phyloP scores from a whole-genome alignment of 768 basidiomycete species.

The Chalciporus sphaerocephalus region DNA sequence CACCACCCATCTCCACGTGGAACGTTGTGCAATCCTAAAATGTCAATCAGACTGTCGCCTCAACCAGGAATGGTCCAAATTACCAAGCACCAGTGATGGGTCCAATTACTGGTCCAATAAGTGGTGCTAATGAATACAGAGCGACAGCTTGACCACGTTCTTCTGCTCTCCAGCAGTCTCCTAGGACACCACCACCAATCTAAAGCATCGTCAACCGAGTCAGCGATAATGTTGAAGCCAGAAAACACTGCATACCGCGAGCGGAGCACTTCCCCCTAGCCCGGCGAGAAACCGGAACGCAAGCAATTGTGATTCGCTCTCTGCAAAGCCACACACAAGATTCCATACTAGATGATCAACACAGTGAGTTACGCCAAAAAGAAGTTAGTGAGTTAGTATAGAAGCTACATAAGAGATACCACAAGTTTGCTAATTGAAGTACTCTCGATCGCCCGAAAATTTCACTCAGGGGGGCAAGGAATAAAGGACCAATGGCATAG shows the following conservation, averaged over 20 bases:
- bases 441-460: conserved; percentile 64
- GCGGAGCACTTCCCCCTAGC: conserved; percentile 67
- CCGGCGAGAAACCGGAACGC: conserved; percentile 68
- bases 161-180: conserved; percentile 58
- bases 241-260: conserved; percentile 35
- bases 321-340: conserved; percentile 59
- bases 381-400: neutral
- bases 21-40: conserved; percentile 48
- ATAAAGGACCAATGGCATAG: conserved; percentile 43
- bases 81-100: conserved; percentile 61
- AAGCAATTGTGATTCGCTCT: conserved; percentile 53
- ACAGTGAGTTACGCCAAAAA: neutral
- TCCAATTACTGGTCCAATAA: conserved; percentile 62
- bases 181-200: conserved; percentile 66
- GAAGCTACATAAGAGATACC: conserved; percentile 47
- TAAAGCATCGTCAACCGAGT: conserved; percentile 2
- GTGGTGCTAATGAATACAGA: conserved; percentile 59
- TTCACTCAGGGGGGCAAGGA: conserved; percentile 63
- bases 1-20: conserved; percentile 73
- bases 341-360: conserved; percentile 49
- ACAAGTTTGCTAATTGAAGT: conserved; percentile 59
- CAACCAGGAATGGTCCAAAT: conserved; percentile 1
- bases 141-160: conserved; percentile 62
- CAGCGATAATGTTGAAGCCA: neutral
- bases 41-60: neutral